Conservation (phyloP, 352 stramenopile genomes). For the Globisporangium canariense region DNA sequence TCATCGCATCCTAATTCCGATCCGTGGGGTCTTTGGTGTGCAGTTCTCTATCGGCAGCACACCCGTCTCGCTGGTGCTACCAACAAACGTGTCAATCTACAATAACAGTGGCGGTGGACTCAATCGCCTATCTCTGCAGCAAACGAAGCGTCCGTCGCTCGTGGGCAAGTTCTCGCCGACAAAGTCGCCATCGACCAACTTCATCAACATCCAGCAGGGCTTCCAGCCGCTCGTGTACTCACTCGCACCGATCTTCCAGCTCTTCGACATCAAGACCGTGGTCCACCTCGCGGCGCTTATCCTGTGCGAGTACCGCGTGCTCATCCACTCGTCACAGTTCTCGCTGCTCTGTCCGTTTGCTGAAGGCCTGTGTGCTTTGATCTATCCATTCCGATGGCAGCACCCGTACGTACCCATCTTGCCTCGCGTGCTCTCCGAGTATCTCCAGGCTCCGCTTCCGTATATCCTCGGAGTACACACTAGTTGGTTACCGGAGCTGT, state of each 20-base stretch:
- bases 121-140: constrained; percentile 6
- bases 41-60: constrained; percentile 38
- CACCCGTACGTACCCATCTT: constrained; percentile 84
- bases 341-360: constrained; percentile 71
- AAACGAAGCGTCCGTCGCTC: constrained; percentile 2
- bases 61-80: constrained; percentile 43
- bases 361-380: constrained; percentile 70
- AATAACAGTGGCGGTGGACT: constrained; percentile 17
- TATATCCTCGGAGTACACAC: constrained; percentile 83
- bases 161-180: constrained; percentile 32
- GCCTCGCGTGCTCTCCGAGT: constrained; percentile 76
- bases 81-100: constrained; percentile 58
- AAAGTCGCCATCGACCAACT: constrained; percentile 37
- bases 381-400: constrained; percentile 86
- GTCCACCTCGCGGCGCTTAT: constrained; percentile 64
- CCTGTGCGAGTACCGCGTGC: constrained; percentile 75
- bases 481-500: constrained; percentile 55
- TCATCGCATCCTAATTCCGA: constrained; percentile 47
- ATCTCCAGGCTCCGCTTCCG: constrained; percentile 76
- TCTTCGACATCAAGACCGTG: constrained; percentile 73
- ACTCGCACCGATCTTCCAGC: constrained; percentile 59
- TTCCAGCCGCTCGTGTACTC: constrained; percentile 74
- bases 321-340: constrained; percentile 75
- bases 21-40: constrained; percentile 68
- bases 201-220: constrained; percentile 45